Evolutionary conservation across 2,329 filamentous ascomycete genomes (phyloP), one percentile per base, ranked within the genome.

Genomic region (Periconia macrospinosa): DNA sequence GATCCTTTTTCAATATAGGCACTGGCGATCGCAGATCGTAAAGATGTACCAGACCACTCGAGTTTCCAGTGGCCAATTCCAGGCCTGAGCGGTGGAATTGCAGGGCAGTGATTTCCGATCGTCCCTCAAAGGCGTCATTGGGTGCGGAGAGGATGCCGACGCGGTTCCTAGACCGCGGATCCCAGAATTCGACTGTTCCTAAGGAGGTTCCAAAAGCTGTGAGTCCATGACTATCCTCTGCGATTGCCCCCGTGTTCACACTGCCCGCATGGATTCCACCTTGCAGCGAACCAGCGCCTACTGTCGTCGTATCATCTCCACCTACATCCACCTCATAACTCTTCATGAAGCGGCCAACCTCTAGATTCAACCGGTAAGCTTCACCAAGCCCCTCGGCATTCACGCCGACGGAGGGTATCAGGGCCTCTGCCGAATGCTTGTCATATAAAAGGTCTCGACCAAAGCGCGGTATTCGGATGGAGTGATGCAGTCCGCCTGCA

Each of bases 181-280:
- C 94, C 91, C 92, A 99, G 68, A 97, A 93, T 71, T 99, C 94
- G 23, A 97, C 91, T 1, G 93, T 96, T n/a, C 94, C 93, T 52
- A 94, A 79, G 2, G 91, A 92, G 1, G 94, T 99, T 49, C 95
- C 94, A 66, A 99, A 99, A 0, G 93, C 92, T 33, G 92, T 82
- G 5, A 99, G 80, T 52, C 94, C 94, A 72, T 99, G 94, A 45
- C 90, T 92, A 41, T 88, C 84, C 70, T 97, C 91, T 2, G 94
- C 94, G 55, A 96, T 85, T 2, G 92, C 88, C 13, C 86, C 93
- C 8, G 87, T 87, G 69, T 97, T 97, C 49, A 97, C 92, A 47
- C 89, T 88, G 14, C 92, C 92, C 0, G 91, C 88, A 53, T 88
- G 83, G 45, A 97, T 90, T 46, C 92, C 90, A 54, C 93, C 93